These are phyloP conservation scores for Symbiodinium natans DNA, from an alignment of 73 alveolate species.

Conservation along the genomic window DNA sequence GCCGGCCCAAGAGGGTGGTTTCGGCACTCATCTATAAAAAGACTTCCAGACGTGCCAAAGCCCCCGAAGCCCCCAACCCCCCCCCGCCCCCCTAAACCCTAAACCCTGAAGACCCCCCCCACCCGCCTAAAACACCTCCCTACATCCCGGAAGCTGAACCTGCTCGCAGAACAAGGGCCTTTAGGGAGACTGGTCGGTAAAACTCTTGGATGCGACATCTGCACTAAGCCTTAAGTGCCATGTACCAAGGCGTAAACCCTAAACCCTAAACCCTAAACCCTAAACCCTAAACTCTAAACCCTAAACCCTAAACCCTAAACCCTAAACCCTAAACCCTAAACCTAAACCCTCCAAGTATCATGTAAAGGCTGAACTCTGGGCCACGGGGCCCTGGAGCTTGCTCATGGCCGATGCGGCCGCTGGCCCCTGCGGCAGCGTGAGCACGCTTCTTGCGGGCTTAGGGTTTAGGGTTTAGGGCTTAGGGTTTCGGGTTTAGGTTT, in stretches of 20 bases:
- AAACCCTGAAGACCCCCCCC: neutral
- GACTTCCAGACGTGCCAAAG: too few species aligned
- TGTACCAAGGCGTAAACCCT: neutral
- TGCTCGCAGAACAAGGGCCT: too few species aligned
- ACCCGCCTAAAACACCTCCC: too few species aligned
- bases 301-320: neutral
- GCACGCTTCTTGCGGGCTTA: neutral
- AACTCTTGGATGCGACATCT: too few species aligned
- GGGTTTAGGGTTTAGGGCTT: neutral
- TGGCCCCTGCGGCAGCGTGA: neutral
- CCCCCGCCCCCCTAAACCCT: neutral
- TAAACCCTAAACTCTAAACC: neutral
- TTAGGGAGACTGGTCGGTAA: too few species aligned
- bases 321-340: neutral
- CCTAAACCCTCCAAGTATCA: too few species aligned
- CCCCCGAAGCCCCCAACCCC: neutral
- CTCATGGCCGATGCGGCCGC: conserved; percentile 20
- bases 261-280: too few species aligned
- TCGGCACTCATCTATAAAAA: too few species aligned
- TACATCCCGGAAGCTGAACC: too few species aligned
- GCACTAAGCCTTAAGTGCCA: too few species aligned
- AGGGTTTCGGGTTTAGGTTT: neutral
- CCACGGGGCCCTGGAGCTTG: conserved; percentile 33
- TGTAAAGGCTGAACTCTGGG: too few species aligned
- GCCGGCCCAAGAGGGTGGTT: too few species aligned